phyloP scores from a whole-genome alignment of 768 basidiomycete genomes.

The Gelatoporia subvermispora region DNA sequence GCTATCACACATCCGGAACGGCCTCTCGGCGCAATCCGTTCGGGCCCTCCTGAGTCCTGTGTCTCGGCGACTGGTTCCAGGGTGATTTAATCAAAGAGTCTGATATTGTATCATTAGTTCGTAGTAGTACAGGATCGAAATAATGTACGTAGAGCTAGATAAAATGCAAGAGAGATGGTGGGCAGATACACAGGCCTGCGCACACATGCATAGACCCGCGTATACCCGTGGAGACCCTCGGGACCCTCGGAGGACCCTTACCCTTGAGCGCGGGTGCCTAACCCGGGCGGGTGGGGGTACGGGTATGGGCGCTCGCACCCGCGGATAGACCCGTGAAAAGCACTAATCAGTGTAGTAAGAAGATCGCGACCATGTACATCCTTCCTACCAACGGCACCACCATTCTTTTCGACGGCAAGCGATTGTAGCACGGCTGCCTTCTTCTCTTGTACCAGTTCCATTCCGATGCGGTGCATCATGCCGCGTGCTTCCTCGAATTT shows the following conservation, averaged over 20 bases:
- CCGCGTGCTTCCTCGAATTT: constrained; percentile 9
- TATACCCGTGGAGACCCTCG: not conserved
- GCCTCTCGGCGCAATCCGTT: constrained; percentile 23
- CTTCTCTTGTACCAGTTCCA: constrained; percentile 25
- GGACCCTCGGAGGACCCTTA: not conserved
- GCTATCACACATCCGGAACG: constrained; percentile 22
- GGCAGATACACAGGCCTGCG: not conserved
- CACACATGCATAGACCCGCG: not conserved
- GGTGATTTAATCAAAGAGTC: constrained; percentile 20
- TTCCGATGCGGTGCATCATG: constrained; percentile 25
- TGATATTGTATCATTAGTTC: constrained; percentile 6
- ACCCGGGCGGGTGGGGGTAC: constrained; percentile 4
- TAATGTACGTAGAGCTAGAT: not conserved
- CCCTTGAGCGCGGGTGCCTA: not conserved
- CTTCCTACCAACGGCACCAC: constrained; percentile 14
- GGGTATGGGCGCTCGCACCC: constrained; percentile 2
- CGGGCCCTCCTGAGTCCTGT: constrained; percentile 29
- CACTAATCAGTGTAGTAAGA: constrained; percentile 43
- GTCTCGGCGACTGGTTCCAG: constrained; percentile 26
- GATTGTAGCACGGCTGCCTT: constrained; percentile 26
- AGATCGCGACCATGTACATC: constrained; percentile 45
- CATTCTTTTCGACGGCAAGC: constrained; percentile 21
- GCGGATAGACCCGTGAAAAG: constrained; percentile 4
- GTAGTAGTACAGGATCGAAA: constrained; percentile 5
- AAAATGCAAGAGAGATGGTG: not conserved